Base-by-base conservation (phyloP, 2,329 filamentous ascomycete genomes). In the Hypoxylon sp. region DNA sequence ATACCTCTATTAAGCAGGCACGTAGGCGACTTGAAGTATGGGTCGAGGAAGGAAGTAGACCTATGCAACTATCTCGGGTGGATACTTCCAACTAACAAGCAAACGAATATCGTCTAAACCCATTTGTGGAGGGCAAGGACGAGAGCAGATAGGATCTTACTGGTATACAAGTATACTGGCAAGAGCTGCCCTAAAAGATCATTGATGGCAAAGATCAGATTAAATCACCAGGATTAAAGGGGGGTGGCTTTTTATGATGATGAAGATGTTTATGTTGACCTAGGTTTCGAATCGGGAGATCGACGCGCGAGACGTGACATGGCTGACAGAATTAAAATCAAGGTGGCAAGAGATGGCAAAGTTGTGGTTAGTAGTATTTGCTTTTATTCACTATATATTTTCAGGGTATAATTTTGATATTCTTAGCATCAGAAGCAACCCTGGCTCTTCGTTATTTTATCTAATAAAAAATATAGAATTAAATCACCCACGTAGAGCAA, bases 261-360 rank as follows among this genome's bases (percentile, higher is more conserved):
- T n/a, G n/a, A 31, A 30, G 17, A 19, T 15, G 26, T 27, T 19
- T 12, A 31, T n/a, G 37, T 41, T 31, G 37, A 25, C 26, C 17
- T 12, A 19, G 37, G 26, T 13, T 20, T 25, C n/a, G 17, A n/a
- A n/a, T n/a, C n/a, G 26, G 7, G 20, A 15, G 21, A 29, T 29
- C n/a, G n/a, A 20, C 43, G 34, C 34, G 43, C 26, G 26, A 27
- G 13, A 44, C 31, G 32, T 50, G 37, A 49, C 30, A 13, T 29
- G 21, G 13, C 32, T 31, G 9, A 31, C 13, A 19, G 35, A 15
- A 12, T 21, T 20, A 43, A 32, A 44, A n/a, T n/a, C n/a, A n/a
- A n/a, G n/a, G 38, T 50, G 46, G 46, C 46, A 11, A 44, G 19
- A 32, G 4, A n/a, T 2, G 19, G 4, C 30, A 49, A 31, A 16